These are phyloP conservation scores for Vigna hirtella DNA, from an alignment of 306 rosid species.

Conservation along the genomic window DNA sequence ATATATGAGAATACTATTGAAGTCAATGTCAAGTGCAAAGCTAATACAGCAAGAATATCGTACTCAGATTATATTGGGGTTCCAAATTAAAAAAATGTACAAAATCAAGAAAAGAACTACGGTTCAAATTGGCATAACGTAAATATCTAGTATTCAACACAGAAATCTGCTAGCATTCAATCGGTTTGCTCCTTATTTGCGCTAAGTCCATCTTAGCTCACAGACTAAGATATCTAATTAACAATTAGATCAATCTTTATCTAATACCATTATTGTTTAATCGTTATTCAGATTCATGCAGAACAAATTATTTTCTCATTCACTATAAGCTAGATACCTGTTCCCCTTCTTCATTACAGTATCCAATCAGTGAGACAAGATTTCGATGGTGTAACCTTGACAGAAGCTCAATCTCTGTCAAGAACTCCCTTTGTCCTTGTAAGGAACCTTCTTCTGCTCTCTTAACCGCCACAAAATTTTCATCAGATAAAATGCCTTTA, in stretches of 20 bases:
- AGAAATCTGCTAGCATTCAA: slow-evolving; percentile 9
- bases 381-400: slow-evolving; percentile 94
- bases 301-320: slow-evolving; percentile 32
- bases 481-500: slow-evolving; percentile 72
- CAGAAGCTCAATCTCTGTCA: slow-evolving; percentile 88
- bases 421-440: slow-evolving; percentile 90
- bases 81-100: slow-evolving; percentile 10
- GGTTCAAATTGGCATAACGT: slow-evolving; percentile 19
- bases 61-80: slow-evolving; percentile 11
- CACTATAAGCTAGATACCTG: slow-evolving; percentile 56
- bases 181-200: neutral
- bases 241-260: slow-evolving; percentile 17
- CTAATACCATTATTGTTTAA: slow-evolving; percentile 1
- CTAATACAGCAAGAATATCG: slow-evolving; percentile 12
- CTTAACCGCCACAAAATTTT: slow-evolving; percentile 75
- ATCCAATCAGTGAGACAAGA: slow-evolving; percentile 82
- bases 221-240: neutral
- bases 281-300: slow-evolving; percentile 3
- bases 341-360: slow-evolving; percentile 83
- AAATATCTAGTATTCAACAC: slow-evolving; percentile 25
- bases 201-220: slow-evolving; percentile 2
- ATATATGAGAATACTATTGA: slow-evolving; percentile 38
- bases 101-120: neutral
- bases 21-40: slow-evolving; percentile 8
- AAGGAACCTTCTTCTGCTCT: slow-evolving; percentile 88